These are phyloP conservation scores for Eutrema japonicum DNA, from an alignment of 345 rosid species.

Conservation along the genomic window DNA sequence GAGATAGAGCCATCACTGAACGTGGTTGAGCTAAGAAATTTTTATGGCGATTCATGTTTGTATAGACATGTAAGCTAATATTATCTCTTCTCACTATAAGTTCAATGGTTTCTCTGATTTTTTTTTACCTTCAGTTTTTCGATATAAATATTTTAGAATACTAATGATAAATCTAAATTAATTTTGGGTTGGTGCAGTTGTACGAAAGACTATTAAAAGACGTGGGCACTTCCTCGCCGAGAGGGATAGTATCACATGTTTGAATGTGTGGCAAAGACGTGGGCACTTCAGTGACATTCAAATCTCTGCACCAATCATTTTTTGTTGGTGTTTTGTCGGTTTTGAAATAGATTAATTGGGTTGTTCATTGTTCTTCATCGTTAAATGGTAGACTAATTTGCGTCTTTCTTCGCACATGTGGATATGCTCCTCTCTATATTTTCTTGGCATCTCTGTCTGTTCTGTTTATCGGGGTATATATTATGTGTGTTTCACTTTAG, in stretches of 20 bases:
- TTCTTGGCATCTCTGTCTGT: too few species aligned
- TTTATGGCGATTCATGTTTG: conserved; percentile 68
- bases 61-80: conserved; percentile 70
- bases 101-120: neutral
- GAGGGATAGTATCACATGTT: conserved; percentile 17
- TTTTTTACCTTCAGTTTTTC: neutral
- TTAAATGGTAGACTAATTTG: too few species aligned
- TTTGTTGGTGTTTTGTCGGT: too few species aligned
- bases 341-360: too few species aligned
- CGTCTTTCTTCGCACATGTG: too few species aligned
- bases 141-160: neutral
- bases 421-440: too few species aligned
- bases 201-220: conserved; percentile 71
- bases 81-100: neutral
- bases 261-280: too few species aligned
- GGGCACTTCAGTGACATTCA: too few species aligned
- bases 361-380: too few species aligned
- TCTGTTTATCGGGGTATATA: too few species aligned
- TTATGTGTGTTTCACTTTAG: too few species aligned
- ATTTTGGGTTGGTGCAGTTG: conserved; percentile 58
- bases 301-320: too few species aligned
- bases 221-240: conserved; percentile 55
- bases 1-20: conserved; percentile 78
- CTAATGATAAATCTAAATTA: neutral
- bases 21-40: conserved; percentile 87